These are phyloP conservation scores for Tephrocybe rancida DNA, from an alignment of 768 basidiomycete genomes.

Conservation along the genomic window DNA sequence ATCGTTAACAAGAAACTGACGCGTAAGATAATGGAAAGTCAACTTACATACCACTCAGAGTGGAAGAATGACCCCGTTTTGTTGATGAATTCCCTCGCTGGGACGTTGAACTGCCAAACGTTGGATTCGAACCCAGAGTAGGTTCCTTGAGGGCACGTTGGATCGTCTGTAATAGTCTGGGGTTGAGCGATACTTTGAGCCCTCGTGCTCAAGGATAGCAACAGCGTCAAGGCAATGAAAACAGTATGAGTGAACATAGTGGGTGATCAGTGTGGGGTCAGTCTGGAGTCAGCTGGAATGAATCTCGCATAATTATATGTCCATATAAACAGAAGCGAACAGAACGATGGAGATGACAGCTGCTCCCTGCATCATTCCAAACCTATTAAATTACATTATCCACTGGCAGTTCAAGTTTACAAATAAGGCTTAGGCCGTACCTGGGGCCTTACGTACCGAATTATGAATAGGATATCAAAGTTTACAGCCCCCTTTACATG, in stretches of 20 bases:
- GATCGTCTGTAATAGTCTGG: constrained; percentile 2
- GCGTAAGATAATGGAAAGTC: background rate
- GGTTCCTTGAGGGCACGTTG: constrained; percentile 4
- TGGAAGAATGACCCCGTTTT: constrained; percentile 14
- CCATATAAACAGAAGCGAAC: no score
- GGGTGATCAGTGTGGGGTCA: no score
- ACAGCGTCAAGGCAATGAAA: background rate
- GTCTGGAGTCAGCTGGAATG: no score
- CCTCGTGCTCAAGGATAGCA: constrained; percentile 1
- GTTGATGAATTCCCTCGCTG: constrained; percentile 7
- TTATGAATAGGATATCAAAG: no score
- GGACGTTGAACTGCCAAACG: constrained; percentile 11
- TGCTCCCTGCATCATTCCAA: no score
- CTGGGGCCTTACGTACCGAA: no score
- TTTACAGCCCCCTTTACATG: no score
- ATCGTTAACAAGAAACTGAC: background rate
- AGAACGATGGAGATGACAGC: no score
- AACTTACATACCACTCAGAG: constrained; percentile 19
- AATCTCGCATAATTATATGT: no score
- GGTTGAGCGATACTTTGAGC: background rate
- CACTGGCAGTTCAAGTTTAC: no score
- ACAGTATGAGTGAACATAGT: background rate
- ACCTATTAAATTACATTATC: no score
- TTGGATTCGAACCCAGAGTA: constrained; percentile 12
- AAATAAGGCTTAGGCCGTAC: no score